A percentile compares a stretch with the other conserved stretches of the same genome.
These are phyloP conservation scores for Heterobasidion irregulare DNA, from an alignment of 1,284 basidiomycete species.

Conservation along the genomic window DNA sequence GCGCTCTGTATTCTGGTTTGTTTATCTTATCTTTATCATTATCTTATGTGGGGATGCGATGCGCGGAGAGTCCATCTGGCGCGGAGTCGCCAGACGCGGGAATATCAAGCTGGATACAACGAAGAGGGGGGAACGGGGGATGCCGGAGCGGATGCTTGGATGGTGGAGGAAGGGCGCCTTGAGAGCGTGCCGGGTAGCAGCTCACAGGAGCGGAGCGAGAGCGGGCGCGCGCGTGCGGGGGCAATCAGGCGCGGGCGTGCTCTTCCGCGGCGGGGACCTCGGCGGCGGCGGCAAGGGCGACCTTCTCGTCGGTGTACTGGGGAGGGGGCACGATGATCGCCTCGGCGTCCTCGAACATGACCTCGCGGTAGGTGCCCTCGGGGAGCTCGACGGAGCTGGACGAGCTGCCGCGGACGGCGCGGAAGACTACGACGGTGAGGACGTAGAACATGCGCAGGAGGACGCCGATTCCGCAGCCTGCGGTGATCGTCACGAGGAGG, in stretches of 20 bases:
- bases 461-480: conserved; percentile 73
- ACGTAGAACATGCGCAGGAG: conserved; percentile 74
- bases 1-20: no score
- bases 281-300: conserved; percentile 10
- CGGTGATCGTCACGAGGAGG: neutral
- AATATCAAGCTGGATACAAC: no score
- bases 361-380: conserved; percentile 10
- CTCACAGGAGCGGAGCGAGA: no score
- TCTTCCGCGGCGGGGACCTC: neutral
- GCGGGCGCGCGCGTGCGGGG: no score
- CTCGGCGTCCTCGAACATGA: conserved; percentile 25
- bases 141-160: no score
- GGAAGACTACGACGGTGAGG: conserved; percentile 47
- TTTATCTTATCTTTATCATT: no score
- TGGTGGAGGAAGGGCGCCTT: no score
- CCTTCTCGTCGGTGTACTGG: conserved; percentile 45
- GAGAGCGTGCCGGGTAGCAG: no score
- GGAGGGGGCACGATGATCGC: conserved; percentile 38
- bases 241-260: neutral
- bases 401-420: conserved; percentile 35
- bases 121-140: no score
- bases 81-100: no score
- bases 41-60: no score
- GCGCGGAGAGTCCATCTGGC: no score
- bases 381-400: neutral